Conservation (phyloP, 352 stramenopile genomes). For the Globisporangium rhizosaccharum region DNA sequence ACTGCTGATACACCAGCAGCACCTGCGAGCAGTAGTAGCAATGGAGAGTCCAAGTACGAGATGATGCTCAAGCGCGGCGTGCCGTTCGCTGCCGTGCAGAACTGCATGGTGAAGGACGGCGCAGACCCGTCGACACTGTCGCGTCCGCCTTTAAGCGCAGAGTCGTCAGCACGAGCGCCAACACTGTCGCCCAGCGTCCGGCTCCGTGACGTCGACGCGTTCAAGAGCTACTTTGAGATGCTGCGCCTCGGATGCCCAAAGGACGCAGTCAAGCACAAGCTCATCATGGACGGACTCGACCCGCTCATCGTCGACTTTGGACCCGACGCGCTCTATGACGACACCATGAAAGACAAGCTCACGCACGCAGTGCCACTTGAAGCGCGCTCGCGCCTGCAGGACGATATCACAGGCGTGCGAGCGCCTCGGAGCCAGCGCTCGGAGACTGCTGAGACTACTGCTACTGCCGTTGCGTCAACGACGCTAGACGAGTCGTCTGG, state of each 20-base stretch:
- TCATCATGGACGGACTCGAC: slow-evolving; percentile 88
- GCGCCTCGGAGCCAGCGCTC: slow-evolving; percentile 11
- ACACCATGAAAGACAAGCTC: slow-evolving; percentile 52
- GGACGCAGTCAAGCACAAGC: slow-evolving; percentile 88
- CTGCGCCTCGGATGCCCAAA: slow-evolving; percentile 87
- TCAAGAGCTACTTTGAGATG: slow-evolving; percentile 93
- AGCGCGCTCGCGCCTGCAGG: slow-evolving; percentile 35
- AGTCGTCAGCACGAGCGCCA: not conserved
- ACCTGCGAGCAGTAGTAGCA: not conserved
- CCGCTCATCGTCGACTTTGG: slow-evolving; percentile 58
- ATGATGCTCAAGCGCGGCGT: slow-evolving; percentile 66
- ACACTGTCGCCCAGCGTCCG: not conserved
- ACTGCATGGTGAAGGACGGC: slow-evolving; percentile 67
- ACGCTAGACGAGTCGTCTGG: not conserved
- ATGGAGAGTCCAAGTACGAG: slow-evolving; percentile 36
- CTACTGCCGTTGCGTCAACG: not conserved
- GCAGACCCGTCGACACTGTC: slow-evolving; percentile 36
- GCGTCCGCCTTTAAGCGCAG: slow-evolving; percentile 5
- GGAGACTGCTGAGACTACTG: not conserved
- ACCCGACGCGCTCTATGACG: slow-evolving; percentile 50
- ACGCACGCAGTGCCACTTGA: slow-evolving; percentile 7
- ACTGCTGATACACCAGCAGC: not conserved
- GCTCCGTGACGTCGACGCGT: slow-evolving; percentile 66
- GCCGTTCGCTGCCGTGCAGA: slow-evolving; percentile 64
- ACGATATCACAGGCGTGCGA: slow-evolving; percentile 60